These are phyloP conservation scores for Pseudomassariella vexata DNA, from an alignment of 2,329 filamentous ascomycete genomes.

Conservation along the genomic window DNA sequence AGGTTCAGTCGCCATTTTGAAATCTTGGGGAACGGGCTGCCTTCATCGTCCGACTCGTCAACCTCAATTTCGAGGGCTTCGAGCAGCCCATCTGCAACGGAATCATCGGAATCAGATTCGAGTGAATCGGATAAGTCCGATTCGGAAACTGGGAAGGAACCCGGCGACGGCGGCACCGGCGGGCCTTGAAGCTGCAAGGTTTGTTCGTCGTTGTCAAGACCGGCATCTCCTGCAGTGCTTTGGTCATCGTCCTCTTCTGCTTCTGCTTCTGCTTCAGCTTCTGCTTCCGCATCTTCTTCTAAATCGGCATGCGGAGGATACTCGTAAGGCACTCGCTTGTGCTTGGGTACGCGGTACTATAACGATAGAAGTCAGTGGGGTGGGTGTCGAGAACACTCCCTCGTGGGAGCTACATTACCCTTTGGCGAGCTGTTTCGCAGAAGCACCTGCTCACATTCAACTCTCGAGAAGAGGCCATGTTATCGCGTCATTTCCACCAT, in stretches of 20 bases:
- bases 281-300: background rate
- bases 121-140: background rate
- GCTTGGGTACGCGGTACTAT: slow-evolving; percentile 3
- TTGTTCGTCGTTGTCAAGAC: background rate
- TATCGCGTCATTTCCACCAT: background rate
- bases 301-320: background rate
- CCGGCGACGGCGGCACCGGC: too few species aligned
- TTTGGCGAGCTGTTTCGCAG: slow-evolving; percentile 7
- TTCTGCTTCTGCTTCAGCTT: background rate
- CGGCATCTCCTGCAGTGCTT: background rate
- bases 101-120: background rate
- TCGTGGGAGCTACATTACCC: slow-evolving; percentile 1
- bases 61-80: background rate
- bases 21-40: slow-evolving; percentile 14
- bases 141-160: too few species aligned
- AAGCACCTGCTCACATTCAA: slow-evolving; percentile 8
- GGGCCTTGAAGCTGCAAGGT: background rate
- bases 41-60: slow-evolving; percentile 4
- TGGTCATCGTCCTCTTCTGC: background rate
- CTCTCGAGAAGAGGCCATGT: slow-evolving; percentile 6
- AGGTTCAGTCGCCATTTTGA: slow-evolving; percentile 47
- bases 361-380: background rate
- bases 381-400: background rate
- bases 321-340: slow-evolving; percentile 1
- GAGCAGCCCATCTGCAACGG: background rate